Base-by-base conservation (phyloP, 106 monocot genomes). In the Triglochin maritima region DNA sequence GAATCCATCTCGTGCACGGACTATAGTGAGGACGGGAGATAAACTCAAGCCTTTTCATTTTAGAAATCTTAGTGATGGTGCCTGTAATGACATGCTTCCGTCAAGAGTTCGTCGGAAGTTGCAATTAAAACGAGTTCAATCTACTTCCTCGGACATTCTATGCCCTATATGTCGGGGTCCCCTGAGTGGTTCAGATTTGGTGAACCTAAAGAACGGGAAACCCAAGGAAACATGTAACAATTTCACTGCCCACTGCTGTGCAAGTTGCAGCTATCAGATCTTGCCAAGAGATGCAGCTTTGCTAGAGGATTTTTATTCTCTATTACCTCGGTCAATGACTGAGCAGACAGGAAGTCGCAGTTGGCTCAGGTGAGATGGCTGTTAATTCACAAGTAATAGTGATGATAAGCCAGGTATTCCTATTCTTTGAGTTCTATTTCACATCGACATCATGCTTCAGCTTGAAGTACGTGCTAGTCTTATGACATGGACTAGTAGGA, bases 11-110 rank as follows among this genome's bases (percentile, higher is more conserved):
- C 77, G 92, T 68, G 84, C 88, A 53, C 81, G 85, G 9, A 98
- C 96, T 9, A 89, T 98, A 48, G 76, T 98, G 17, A 81, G 92
- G 81, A 98, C 96, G 79, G 96, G 84, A 56, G 91, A 86, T 59
- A 98, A 98, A 75, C 77, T 98, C 3, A 92, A 66, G 41, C 86
- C 92, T 9, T 98, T 98, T 64, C 49, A 46, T 72, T 98, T 98
- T 64, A 98, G 92, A 61, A 86, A 82, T 60, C 72, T 88, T 14
- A 65, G 49, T 3, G 79, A 79, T 51, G 73, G 77, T 74, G 75
- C 67, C 51, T 81, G 76, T 59, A 71, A 86, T 67, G 82, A 92
- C 51, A 78, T 84, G 58, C 70, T 98, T 4, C 88, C 96, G 63
- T 88, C 96, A 6, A 79, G 91, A 58, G 14, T 88, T 13, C 96